Evolutionary conservation across 148 eudicot species (phyloP).

Genomic region (Drosera capensis): DNA sequence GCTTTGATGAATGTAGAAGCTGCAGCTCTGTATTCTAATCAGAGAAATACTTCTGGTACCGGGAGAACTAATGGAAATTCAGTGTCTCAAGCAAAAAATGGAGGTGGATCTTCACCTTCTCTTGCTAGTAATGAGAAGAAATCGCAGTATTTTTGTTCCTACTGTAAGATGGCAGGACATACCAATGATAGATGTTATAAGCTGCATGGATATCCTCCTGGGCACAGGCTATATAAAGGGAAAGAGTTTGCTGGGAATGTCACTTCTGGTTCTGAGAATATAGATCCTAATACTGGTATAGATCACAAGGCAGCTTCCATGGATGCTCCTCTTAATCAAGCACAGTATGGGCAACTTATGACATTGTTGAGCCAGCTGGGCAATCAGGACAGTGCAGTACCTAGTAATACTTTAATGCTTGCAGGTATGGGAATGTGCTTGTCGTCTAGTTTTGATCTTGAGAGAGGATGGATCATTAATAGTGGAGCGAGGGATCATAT

Average conservation of each 20-base stretch:
- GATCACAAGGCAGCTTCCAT: no score
- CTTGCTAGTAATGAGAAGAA: no score
- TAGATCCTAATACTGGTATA: no score
- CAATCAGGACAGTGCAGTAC: no score
- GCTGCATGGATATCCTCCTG: not conserved
- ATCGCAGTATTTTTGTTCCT: not conserved
- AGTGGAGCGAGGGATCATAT: no score
- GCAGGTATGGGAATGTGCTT: not conserved
- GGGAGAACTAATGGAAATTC: no score
- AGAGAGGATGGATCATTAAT: not conserved
- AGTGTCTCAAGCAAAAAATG: not conserved
- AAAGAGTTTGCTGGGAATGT: not conserved
- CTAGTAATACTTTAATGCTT: no score
- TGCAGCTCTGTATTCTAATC: not conserved
- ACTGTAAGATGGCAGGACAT: not conserved
- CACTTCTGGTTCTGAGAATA: not conserved
- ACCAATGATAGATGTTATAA: not conserved
- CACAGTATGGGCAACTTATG: no score
- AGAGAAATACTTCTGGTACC: not conserved
- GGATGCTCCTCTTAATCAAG: no score
- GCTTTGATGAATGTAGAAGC: not conserved
- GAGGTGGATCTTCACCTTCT: no score
- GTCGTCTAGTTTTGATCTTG: not conserved
- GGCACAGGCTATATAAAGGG: not conserved
- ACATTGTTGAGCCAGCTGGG: no score